These are phyloP conservation scores for Gossypium sturtianum DNA, from an alignment of 345 rosid species.

Conservation along the genomic window DNA sequence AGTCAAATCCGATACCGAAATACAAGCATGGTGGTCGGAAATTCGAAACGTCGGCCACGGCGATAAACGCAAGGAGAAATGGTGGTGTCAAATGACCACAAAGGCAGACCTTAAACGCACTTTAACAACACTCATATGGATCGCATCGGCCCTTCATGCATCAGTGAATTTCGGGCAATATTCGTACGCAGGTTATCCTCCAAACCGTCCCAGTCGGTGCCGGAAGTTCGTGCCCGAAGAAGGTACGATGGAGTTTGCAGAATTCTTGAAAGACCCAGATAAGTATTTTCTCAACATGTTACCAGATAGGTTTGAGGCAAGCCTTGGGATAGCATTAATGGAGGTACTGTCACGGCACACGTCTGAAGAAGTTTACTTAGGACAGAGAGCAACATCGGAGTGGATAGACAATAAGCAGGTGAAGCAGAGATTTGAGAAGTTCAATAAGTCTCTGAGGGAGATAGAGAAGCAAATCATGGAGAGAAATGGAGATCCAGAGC, in stretches of 20 bases:
- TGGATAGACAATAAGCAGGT: constrained; percentile 43
- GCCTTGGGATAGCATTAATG: constrained; percentile 35
- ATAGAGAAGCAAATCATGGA: constrained; percentile 30
- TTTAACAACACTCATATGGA: constrained; percentile 55
- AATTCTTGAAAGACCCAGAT: constrained; percentile 36
- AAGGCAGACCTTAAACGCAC: constrained; percentile 27
- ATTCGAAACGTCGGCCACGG: constrained; percentile 47
- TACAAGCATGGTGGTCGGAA: constrained; percentile 65
- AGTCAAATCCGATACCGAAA: constrained; percentile 37
- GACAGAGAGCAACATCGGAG: constrained; percentile 31
- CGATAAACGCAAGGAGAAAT: constrained; percentile 38
- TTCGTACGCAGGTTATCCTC: constrained; percentile 50
- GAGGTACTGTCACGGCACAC: constrained; percentile 45
- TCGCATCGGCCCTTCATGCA: constrained; percentile 53
- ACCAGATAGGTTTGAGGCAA: constrained; percentile 37
- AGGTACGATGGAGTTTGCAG: constrained; percentile 42
- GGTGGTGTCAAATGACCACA: constrained; percentile 45
- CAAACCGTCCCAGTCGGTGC: constrained; percentile 42
- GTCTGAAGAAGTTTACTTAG: constrained; percentile 47
- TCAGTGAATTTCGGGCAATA: constrained; percentile 51
- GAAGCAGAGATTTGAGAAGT: constrained; percentile 25
- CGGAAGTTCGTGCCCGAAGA: constrained; percentile 40
- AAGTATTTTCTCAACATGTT: constrained; percentile 37
- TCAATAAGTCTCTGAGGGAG: constrained; percentile 28
- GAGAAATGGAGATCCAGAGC: constrained; percentile 35